Base-by-base conservation (phyloP, 2,329 filamentous ascomycete species). In the Fusarium piperis region DNA sequence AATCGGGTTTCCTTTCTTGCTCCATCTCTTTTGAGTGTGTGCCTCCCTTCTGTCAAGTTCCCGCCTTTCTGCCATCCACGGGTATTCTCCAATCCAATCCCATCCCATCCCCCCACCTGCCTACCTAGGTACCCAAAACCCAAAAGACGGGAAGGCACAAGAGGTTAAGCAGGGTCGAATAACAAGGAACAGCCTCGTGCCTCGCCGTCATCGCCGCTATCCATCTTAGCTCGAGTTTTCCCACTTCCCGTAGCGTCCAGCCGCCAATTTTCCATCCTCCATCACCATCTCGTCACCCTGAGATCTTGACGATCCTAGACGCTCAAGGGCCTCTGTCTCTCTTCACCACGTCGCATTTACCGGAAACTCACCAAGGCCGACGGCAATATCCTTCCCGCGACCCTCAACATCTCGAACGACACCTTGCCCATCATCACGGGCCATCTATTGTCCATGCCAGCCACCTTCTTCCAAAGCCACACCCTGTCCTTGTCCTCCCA, bases 401-500 rank as follows among this genome's bases (percentile, higher is more conserved):
- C 18, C 36, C 26, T 41, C n/a, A 26, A 15, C 59, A 61, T 61
- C 46, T 33, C 36, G 18, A 36, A 39, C 46, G 23, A 39, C 44
- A 41, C 58, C 33, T 15, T 38, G 41, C 20, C 18, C 33, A 55
- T 55, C 20, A 18, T 30, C 59, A 57, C 51, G 48, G 51, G 58
- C 60, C 65, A 39, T 57, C 33, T 36, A 51, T 62, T 62, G 60
- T n/a, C 46, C 59, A 61, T 66, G 35, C 58, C 62, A 62, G 61
- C 60, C 60, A 69, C 58, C 65, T 20, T 36, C 39, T 59, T 32
- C 30, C 44, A 69, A 66, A 73, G 67, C 35, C 60, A 66, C 59
- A 64, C 36, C 70, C 48, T 51, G 55, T 64, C 59, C 70, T 73
- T 72, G 70, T 70, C 62, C 70, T 67, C 52, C 66, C 56, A 73